phyloP scores from a whole-genome alignment of 164 flowering plant genomes.

The Annona squamosa region DNA sequence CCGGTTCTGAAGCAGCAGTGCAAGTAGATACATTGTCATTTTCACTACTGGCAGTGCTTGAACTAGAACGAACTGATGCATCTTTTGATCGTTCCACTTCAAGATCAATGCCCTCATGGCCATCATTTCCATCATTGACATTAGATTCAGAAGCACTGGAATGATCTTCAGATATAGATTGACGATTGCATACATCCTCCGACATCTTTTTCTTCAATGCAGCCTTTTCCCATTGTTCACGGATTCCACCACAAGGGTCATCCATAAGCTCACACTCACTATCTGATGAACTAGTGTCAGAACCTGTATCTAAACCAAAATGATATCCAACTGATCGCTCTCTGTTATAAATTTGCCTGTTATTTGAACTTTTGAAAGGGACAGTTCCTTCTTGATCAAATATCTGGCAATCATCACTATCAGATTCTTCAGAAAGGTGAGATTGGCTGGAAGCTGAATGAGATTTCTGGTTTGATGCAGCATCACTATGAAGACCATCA shows the following conservation, averaged over 20 bases:
- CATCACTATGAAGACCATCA: slow-evolving; percentile 31
- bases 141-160: slow-evolving; percentile 28
- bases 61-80: slow-evolving; percentile 18
- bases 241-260: slow-evolving; percentile 42
- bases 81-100: slow-evolving; percentile 15
- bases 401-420: slow-evolving; percentile 27
- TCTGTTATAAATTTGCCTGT: slow-evolving; percentile 27
- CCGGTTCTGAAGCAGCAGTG: slow-evolving; percentile 6
- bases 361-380: slow-evolving; percentile 35
- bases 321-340: slow-evolving; percentile 28
- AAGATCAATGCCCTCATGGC: slow-evolving; percentile 3
- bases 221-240: slow-evolving; percentile 73
- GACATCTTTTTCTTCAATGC: slow-evolving; percentile 29
- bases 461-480: slow-evolving; percentile 27
- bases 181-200: slow-evolving; percentile 11
- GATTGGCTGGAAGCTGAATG: slow-evolving; percentile 10
- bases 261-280: slow-evolving; percentile 67
- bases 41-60: slow-evolving; percentile 17
- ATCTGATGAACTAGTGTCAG: slow-evolving; percentile 40
- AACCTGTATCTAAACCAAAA: slow-evolving; percentile 31
- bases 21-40: slow-evolving; percentile 12
- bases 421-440: slow-evolving; percentile 15
- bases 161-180: slow-evolving; percentile 22
- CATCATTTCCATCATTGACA: slow-evolving; percentile 10
- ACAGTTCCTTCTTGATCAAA: slow-evolving; percentile 19